These are phyloP conservation scores for Mycosarcoma mackinlayi DNA, from an alignment of 1,284 basidiomycete genomes.

Conservation along the genomic window DNA sequence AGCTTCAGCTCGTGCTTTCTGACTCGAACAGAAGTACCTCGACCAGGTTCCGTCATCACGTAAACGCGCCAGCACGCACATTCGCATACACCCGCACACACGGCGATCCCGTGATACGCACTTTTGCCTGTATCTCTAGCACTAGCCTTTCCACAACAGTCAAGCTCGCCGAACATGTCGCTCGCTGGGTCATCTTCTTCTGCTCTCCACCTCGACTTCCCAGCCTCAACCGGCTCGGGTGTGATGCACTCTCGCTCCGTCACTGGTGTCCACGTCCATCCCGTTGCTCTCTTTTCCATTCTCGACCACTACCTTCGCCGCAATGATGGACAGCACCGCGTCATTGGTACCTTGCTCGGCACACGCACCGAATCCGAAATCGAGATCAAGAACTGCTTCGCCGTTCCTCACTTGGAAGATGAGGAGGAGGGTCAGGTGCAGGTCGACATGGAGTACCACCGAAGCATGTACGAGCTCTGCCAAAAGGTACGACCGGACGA, in stretches of 20 bases:
- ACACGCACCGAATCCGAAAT: conserved; percentile 75
- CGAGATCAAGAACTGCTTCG: conserved; percentile 65
- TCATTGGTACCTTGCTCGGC: conserved; percentile 95
- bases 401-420: conserved; percentile 74
- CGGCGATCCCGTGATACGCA: too few relatives aligned
- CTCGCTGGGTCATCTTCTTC: conserved; percentile 56
- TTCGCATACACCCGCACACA: neutral
- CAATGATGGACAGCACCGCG: conserved; percentile 75
- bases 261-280: conserved; percentile 65
- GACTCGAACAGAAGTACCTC: too few relatives aligned
- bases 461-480: conserved; percentile 89
- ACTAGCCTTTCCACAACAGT: neutral
- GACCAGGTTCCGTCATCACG: too few relatives aligned
- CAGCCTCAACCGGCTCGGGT: conserved; percentile 59
- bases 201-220: conserved; percentile 66
- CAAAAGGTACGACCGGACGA: conserved; percentile 85
- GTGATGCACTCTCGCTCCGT: conserved; percentile 65
- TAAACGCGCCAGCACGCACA: neutral
- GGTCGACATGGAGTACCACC: conserved; percentile 95
- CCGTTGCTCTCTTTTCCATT: conserved; percentile 83
- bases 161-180: conserved; percentile 35
- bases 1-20: neutral
- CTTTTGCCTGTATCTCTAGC: too few relatives aligned
- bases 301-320: conserved; percentile 96
- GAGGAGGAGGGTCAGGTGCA: conserved; percentile 75